A percentile compares a stretch with the other conserved stretches of the same genome.
Evolutionary conservation across 495 filamentous ascomycete genomes (phyloP).

Genomic region (Saxophila tyrrhenica): DNA sequence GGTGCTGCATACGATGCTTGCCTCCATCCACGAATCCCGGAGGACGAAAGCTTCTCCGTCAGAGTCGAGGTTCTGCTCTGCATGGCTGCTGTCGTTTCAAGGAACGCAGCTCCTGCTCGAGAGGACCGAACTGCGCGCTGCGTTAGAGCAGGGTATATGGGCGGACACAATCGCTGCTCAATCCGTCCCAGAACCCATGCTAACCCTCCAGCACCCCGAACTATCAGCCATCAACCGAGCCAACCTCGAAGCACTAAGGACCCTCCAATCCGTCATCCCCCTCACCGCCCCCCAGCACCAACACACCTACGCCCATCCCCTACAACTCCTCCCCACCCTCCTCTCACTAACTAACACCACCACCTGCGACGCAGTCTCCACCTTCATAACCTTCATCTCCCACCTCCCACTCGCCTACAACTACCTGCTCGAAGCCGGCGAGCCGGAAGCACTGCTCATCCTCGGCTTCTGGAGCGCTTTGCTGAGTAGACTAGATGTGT

Average conservation of each 20-base stretch:
- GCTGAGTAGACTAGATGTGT: neutral
- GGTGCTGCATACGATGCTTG: constrained; percentile 3
- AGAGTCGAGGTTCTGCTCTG: neutral
- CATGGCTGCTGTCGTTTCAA: neutral
- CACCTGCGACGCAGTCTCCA: neutral
- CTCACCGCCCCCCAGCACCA: too few species aligned
- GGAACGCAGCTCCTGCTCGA: neutral
- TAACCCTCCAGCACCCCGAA: too few species aligned
- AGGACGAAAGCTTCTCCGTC: neutral
- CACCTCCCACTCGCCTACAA: neutral
- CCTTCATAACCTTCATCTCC: neutral
- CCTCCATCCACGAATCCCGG: neutral
- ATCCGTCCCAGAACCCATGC: too few species aligned
- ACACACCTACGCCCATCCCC: too few species aligned
- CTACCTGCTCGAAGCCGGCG: neutral
- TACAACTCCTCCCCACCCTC: too few species aligned
- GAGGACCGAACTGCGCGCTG: neutral
- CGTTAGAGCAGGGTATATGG: neutral
- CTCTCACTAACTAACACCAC: too few species aligned
- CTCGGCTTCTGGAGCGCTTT: neutral
- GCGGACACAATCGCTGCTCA: neutral
- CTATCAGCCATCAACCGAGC: too few species aligned
- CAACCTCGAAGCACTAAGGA: too few species aligned
- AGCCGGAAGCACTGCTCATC: neutral
- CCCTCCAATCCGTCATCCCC: too few species aligned